Base-by-base conservation (phyloP, 1,284 basidiomycete species). In the Pseudozyma flocculosa region DNA sequence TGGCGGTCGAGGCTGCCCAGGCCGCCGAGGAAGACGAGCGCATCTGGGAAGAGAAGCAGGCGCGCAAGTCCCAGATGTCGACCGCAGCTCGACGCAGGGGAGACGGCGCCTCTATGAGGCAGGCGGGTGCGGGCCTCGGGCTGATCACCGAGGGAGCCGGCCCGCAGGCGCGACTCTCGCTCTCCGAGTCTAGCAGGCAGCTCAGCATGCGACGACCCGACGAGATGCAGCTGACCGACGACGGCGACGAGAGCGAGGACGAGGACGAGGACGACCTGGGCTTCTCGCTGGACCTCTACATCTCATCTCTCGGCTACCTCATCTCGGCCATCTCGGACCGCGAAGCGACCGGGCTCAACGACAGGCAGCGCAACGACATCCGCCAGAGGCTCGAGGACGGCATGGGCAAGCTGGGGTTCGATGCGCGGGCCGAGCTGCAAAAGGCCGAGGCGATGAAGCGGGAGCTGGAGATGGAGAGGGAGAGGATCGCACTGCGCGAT, bases 221-320 rank as follows among this genome's bases (percentile, higher is more conserved):
- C 26, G 26, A 29, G 26, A 29, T 7, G n/a, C n/a, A n/a, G n/a
- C n/a, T 29, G 11, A 17, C 32, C 32, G 32, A 17, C 32, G 32
- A 13, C 32, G 11, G 11, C 32, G 11, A 34, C 15, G 54, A 50
- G 21, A n/a, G 44, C 2, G 39, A 50, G 0, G 45, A 46, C 9
- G 52, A 57, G 5, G 56, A 47, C 9, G 55, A 68, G 2, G 63
- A 59, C 22, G 59, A 62, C 43, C 42, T 60, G 14, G 56, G 59
- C 18, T 70, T 67, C 29, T 70, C 68, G 13, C 48, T 67, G 13
- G 64, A 67, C 26, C 57, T 70, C 3, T 70, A 70, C 53, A 60
- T 70, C 24, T 67, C 64, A 1, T 64, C 64, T 4, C 39, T 70
- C 15, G 54, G 60, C 17, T 70, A 70, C 43, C 58, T 70, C 17